These are phyloP conservation scores for Orbilia brochopaga DNA, from an alignment of 2,329 filamentous ascomycete genomes.

Conservation along the genomic window DNA sequence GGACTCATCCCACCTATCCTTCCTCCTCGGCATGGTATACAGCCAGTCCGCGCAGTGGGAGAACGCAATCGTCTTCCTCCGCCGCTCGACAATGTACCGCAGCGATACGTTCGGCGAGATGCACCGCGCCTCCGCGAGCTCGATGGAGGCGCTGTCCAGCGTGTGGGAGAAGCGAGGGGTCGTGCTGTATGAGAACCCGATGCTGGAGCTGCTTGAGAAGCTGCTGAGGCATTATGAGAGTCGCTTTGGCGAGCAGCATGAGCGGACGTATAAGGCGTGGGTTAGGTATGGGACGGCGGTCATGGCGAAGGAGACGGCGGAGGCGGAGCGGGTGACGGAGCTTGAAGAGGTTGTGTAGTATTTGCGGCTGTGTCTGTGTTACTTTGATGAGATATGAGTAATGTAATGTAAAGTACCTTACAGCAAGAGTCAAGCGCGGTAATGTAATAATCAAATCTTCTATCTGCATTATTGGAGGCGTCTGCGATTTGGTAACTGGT, in stretches of 20 bases:
- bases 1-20: conserved; percentile 39
- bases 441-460: too few relatives aligned
- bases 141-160: conserved; percentile 40
- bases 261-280: conserved; percentile 46
- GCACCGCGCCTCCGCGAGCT: conserved; percentile 35
- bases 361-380: too few relatives aligned
- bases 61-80: conserved; percentile 31
- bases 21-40: conserved; percentile 38
- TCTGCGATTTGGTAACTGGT: too few relatives aligned
- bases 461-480: too few relatives aligned
- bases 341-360: conserved; percentile 15
- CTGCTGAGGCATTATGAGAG: conserved; percentile 37
- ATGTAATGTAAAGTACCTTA: too few relatives aligned
- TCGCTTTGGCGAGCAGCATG: conserved; percentile 38
- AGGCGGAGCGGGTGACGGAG: conserved; percentile 22
- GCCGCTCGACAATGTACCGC: conserved; percentile 36
- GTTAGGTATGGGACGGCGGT: conserved; percentile 39
- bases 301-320: conserved; percentile 23
- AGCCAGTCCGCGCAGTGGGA: conserved; percentile 44
- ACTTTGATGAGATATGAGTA: too few relatives aligned
- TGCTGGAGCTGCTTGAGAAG: conserved; percentile 40
- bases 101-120: conserved; percentile 42
- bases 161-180: conserved; percentile 31
- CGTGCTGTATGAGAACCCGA: conserved; percentile 34
- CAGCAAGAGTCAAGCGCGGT: too few relatives aligned